Percentiles rank a stretch among this genome's conserved stretches.
phyloP scores from a whole-genome alignment of 257 asterid species.

The Ophiorrhiza pumila region DNA sequence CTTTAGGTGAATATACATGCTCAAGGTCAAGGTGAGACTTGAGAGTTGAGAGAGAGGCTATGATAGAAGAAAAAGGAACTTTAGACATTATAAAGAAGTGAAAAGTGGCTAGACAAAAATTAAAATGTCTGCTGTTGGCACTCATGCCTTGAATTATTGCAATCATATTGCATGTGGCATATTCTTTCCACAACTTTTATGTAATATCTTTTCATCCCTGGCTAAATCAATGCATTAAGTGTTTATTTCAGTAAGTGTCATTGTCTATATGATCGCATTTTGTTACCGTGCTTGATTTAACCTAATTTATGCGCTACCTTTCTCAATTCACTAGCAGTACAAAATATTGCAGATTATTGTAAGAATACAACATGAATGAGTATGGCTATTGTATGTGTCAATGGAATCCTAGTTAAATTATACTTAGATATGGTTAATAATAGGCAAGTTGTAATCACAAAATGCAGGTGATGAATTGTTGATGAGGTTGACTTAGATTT shows the following conservation, averaged over 20 bases:
- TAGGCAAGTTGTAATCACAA: background rate
- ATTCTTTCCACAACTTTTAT: background rate
- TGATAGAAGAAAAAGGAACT: background rate
- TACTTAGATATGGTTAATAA: too few relatives aligned
- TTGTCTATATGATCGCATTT: too few relatives aligned
- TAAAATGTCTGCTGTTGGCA: background rate
- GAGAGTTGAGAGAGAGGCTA: too few relatives aligned
- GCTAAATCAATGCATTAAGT: too few relatives aligned
- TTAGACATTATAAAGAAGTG: background rate
- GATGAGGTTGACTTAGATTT: background rate
- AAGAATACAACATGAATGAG: too few relatives aligned
- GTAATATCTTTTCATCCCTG: background rate
- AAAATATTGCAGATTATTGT: too few relatives aligned
- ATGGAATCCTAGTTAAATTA: too few relatives aligned
- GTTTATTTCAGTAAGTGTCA: too few relatives aligned
- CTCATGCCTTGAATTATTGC: constrained; percentile 8
- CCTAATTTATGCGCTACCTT: too few relatives aligned
- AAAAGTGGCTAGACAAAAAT: background rate
- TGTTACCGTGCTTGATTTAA: too few relatives aligned
- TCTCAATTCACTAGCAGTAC: too few relatives aligned
- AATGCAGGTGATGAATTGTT: background rate
- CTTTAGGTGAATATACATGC: background rate
- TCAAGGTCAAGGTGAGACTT: constrained; percentile 10
- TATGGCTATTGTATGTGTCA: too few relatives aligned
- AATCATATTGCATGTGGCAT: background rate